Evolutionary conservation across 345 rosid genomes (phyloP), one percentile per base, ranked within the genome.

Genomic region (Camelina hispida): DNA sequence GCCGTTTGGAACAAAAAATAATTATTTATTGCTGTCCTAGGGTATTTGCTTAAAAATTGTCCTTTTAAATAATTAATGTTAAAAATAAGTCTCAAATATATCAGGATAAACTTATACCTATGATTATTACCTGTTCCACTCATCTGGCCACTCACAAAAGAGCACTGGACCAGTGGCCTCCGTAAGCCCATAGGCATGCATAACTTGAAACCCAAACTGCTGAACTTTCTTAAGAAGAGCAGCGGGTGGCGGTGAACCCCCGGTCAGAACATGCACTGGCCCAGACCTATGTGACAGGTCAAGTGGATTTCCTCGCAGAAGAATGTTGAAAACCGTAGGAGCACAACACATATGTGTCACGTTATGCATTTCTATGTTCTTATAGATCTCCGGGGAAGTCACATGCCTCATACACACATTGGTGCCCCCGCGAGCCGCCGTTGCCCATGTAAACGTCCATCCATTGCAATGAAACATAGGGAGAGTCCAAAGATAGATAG

Each of bases 401-500:
- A 89, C 86, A 5, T 86, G 84, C 59, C 89, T 80, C 0, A 86
- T 71, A 85, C 98, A 90, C 20, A 93, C 71, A 53, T 87, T 93
- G 1, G 93, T 87, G 17, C 95, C 97, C 9, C 98, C 98, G 30
- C 82, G 89, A 0, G 97, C 97, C 0, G 98, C 97, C 20, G 87
- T 40, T 0, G 85, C 91, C 98, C 98, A 93, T 2, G 72, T 40
- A 4, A 87, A 83, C 28, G 92, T 84, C 98, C 98, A 91, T 0
- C 96, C 98, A 22, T 91, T 93, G 81, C 85, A 85, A 69, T 93
- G 98, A 80, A 91, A 93, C 96, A 93, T 89, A 9, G 97, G 98
- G 9, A 93, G 87, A 0, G 92, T 87, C 97, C 97, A 93, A 1
- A 93, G 81, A 69, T 89, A 91, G 8, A 87, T 86, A 4, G 90